Evolutionary conservation across 352 stramenopile genomes (phyloP).

Genomic region (Aphanomyces invadans): DNA sequence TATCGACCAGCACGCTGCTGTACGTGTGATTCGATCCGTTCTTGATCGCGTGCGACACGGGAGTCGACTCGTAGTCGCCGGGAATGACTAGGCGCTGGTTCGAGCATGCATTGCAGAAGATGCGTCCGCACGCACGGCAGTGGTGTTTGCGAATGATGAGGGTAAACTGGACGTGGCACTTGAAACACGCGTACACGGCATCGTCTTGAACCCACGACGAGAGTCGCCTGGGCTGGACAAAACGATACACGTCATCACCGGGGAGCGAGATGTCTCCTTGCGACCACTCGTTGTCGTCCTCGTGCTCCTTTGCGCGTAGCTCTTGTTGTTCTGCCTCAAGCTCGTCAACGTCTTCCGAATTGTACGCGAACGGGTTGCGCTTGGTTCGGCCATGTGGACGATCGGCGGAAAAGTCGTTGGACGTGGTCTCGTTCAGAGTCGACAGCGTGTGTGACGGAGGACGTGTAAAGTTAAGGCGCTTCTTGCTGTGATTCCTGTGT

Average conservation of each 20-base stretch:
- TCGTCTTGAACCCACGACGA: slow-evolving; percentile 83
- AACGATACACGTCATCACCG: slow-evolving; percentile 67
- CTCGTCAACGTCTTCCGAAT: slow-evolving; percentile 14
- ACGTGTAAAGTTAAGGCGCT: neutral
- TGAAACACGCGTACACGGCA: slow-evolving; percentile 79
- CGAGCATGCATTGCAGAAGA: slow-evolving; percentile 73
- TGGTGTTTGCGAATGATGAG: slow-evolving; percentile 76
- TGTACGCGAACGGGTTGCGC: slow-evolving; percentile 18
- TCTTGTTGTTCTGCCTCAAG: slow-evolving; percentile 6
- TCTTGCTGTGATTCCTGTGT: neutral
- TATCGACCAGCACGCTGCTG: slow-evolving; percentile 61
- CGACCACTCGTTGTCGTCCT: slow-evolving; percentile 22
- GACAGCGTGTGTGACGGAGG: neutral
- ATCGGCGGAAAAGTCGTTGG: neutral
- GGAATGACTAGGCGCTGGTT: slow-evolving; percentile 79
- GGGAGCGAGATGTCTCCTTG: slow-evolving; percentile 6
- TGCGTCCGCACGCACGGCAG: slow-evolving; percentile 68
- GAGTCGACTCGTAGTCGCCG: slow-evolving; percentile 65
- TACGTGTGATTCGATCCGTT: slow-evolving; percentile 27
- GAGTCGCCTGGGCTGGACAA: slow-evolving; percentile 66
- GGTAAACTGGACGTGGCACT: slow-evolving; percentile 74
- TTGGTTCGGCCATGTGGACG: neutral
- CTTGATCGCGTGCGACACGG: slow-evolving; percentile 31
- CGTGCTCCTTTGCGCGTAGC: neutral
- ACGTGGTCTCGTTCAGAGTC: slow-evolving; percentile 1